Evolutionary conservation across 441 rosid genomes (phyloP).

Genomic region (Erodium moschatum): DNA sequence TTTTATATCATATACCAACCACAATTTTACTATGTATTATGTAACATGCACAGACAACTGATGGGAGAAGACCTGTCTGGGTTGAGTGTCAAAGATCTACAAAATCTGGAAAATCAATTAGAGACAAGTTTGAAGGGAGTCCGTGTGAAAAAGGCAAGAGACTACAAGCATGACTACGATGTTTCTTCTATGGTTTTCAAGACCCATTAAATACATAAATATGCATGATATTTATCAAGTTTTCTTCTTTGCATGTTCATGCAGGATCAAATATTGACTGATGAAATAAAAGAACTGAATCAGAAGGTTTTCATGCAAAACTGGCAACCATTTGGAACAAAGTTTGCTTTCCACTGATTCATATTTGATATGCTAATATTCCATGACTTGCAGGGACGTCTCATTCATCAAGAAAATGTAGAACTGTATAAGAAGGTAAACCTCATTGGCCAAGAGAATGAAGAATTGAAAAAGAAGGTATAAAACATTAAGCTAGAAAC

Average conservation of each 20-base stretch:
- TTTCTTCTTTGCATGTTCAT: constrained; percentile 1
- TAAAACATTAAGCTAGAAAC: constrained; percentile 5
- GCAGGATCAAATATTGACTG: constrained; percentile 47
- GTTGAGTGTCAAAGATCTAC: constrained; percentile 47
- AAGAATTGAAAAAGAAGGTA: constrained; percentile 63
- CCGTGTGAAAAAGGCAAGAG: constrained; percentile 54
- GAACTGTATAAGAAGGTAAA: constrained; percentile 49
- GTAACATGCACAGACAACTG: constrained; percentile 41
- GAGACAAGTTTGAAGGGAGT: constrained; percentile 61
- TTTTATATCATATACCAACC: constrained; percentile 11
- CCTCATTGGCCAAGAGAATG: constrained; percentile 48
- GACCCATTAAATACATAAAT: neutral
- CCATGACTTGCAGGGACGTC: constrained; percentile 41
- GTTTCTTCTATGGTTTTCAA: constrained; percentile 6
- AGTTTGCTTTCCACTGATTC: neutral
- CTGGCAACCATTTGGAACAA: constrained; percentile 6
- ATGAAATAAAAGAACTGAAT: constrained; percentile 60
- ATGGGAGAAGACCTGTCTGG: constrained; percentile 82
- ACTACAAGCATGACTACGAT: neutral
- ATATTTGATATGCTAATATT: constrained; percentile 8
- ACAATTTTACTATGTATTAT: constrained; percentile 2
- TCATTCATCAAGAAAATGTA: constrained; percentile 50
- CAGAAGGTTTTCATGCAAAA: constrained; percentile 43
- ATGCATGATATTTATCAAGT: neutral
- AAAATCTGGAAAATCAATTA: constrained; percentile 66